A percentile compares a stretch with the other conserved stretches of the same genome.
Conservation (phyloP, 2,329 filamentous ascomycete species). For the Cytospora piceae region DNA sequence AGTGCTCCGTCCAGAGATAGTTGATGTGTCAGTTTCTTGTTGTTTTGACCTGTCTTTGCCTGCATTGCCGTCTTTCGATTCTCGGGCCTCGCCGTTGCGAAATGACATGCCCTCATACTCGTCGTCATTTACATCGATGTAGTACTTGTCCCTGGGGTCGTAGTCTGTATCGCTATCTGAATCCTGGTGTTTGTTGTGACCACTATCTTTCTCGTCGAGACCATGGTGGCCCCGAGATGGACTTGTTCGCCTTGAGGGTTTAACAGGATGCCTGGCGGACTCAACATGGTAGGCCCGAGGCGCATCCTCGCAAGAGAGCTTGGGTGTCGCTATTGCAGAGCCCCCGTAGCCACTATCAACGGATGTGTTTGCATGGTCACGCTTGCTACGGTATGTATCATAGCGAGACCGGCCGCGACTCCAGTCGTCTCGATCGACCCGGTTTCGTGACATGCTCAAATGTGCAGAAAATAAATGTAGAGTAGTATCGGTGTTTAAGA, state of each 20-base stretch:
- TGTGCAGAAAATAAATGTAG: not conserved
- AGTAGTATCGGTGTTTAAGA: not conserved
- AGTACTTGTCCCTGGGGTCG: constrained; percentile 28
- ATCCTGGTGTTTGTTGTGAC: not conserved
- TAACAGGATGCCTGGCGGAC: constrained; percentile 7
- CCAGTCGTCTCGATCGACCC: not conserved
- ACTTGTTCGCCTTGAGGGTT: constrained; percentile 6
- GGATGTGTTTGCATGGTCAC: constrained; percentile 14
- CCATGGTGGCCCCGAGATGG: not conserved
- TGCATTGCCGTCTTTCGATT: not conserved
- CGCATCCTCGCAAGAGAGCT: constrained; percentile 1
- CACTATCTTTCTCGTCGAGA: not conserved
- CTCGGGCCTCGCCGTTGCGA: not conserved
- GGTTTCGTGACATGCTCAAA: constrained; percentile 3
- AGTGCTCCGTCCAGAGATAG: constrained; percentile 1
- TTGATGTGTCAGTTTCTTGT: not conserved
- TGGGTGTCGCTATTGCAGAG: constrained; percentile 24
- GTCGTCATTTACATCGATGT: constrained; percentile 23
- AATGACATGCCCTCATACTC: constrained; percentile 23
- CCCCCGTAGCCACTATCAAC: constrained; percentile 28
- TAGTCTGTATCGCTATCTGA: constrained; percentile 25
- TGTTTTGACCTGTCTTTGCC: not conserved
- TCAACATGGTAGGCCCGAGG: not conserved
- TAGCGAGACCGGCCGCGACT: constrained; percentile 9
- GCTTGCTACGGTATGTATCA: constrained; percentile 5